Evolutionary conservation across 192 early-diverging fungal species (phyloP).

Genomic region (Gigaspora rosea): DNA sequence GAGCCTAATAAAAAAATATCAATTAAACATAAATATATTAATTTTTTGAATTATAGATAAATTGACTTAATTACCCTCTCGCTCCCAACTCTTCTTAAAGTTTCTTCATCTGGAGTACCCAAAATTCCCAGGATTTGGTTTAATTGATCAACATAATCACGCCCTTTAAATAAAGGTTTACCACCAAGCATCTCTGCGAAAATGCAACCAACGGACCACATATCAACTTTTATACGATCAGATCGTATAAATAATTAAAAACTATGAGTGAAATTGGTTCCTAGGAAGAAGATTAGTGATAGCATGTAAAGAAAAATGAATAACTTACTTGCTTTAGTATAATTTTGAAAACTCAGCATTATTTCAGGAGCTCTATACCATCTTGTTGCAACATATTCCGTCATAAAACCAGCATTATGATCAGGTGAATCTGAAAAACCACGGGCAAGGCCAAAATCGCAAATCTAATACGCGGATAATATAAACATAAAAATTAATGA

Average conservation of each 20-base stretch:
- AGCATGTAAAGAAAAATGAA: background rate
- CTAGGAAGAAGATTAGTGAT: too few relatives aligned
- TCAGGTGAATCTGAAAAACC: slow-evolving; percentile 83
- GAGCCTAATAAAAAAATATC: slow-evolving; percentile 58
- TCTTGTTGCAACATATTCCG: slow-evolving; percentile 99
- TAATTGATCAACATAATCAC: slow-evolving; percentile 98
- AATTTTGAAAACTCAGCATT: slow-evolving; percentile 95
- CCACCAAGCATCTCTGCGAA: slow-evolving; percentile 96
- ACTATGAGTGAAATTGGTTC: too few relatives aligned
- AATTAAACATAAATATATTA: too few relatives aligned
- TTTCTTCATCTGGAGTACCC: slow-evolving; percentile 93
- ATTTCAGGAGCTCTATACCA: slow-evolving; percentile 99
- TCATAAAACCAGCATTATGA: slow-evolving; percentile 91
- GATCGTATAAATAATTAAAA: too few relatives aligned
- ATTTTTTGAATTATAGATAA: background rate
- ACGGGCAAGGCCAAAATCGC: slow-evolving; percentile 98
- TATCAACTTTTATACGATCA: slow-evolving; percentile 62
- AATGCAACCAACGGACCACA: slow-evolving; percentile 99
- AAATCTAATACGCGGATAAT: slow-evolving; percentile 65
- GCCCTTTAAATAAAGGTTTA: slow-evolving; percentile 93
- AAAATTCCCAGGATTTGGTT: slow-evolving; percentile 95
- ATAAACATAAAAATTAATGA: background rate
- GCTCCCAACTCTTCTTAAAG: slow-evolving; percentile 84
- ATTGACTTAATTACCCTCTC: slow-evolving; percentile 64
- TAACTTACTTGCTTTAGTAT: slow-evolving; percentile 92